A percentile compares a stretch with the other conserved stretches of the same genome.
These are phyloP conservation scores for Linum trigynum DNA, from an alignment of 345 rosid genomes.

Conservation along the genomic window DNA sequence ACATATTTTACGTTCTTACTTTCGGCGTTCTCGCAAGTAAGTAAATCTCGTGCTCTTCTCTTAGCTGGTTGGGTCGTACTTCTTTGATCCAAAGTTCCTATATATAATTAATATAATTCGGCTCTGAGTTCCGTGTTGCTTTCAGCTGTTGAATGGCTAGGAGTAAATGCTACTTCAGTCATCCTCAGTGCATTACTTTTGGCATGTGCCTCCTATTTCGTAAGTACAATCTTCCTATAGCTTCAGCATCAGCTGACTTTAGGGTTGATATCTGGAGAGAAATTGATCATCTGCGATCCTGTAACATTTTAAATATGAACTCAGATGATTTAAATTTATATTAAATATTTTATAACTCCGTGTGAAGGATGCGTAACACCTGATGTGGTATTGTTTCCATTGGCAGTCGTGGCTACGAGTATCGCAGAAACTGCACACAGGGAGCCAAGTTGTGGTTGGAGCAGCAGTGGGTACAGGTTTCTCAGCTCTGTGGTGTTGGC, in stretches of 20 bases:
- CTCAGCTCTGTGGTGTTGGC: slow-evolving; percentile 48
- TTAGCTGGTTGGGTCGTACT: background rate
- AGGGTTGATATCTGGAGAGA: background rate
- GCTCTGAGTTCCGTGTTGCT: background rate
- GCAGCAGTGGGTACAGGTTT: slow-evolving; percentile 44
- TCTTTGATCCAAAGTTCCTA: background rate
- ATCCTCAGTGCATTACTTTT: slow-evolving; percentile 26
- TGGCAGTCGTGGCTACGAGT: slow-evolving; percentile 72
- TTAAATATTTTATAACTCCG: background rate
- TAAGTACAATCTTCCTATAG: slow-evolving; percentile 22
- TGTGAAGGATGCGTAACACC: too few species aligned
- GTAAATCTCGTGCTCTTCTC: too few species aligned
- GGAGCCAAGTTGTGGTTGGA: slow-evolving; percentile 66
- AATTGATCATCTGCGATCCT: background rate
- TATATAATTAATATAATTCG: background rate
- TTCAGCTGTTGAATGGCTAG: slow-evolving; percentile 46
- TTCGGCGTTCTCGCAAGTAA: slow-evolving; percentile 39
- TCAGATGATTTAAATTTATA: background rate
- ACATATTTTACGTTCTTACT: slow-evolving; percentile 50
- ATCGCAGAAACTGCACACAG: slow-evolving; percentile 61
- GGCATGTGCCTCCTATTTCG: slow-evolving; percentile 47
- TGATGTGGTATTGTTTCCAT: slow-evolving; percentile 8
- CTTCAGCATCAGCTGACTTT: background rate
- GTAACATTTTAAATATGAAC: background rate
- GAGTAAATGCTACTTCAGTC: slow-evolving; percentile 32